Conservation (phyloP, 2,329 filamentous ascomycete genomes). For the Metarhizium anisopliae region DNA sequence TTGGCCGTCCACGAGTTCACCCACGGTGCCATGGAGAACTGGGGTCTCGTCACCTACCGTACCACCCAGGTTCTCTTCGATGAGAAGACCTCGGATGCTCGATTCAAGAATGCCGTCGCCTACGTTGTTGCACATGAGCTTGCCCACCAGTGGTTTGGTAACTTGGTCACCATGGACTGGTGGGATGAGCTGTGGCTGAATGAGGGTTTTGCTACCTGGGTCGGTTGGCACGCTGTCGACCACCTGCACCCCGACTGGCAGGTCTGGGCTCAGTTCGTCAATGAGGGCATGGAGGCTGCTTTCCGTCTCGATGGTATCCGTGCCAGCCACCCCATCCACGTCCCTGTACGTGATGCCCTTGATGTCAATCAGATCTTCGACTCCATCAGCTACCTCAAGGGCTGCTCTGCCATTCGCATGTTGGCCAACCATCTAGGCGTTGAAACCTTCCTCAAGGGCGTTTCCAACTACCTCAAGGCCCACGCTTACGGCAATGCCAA, state of each 20-base stretch:
- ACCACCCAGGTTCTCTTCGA: slow-evolving; percentile 96
- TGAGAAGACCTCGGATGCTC: slow-evolving; percentile 79
- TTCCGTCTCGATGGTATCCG: slow-evolving; percentile 85
- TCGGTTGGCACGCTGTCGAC: slow-evolving; percentile 88
- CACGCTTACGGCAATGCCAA: slow-evolving; percentile 87
- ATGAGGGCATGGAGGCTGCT: slow-evolving; percentile 86
- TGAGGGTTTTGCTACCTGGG: slow-evolving; percentile 97
- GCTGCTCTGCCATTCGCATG: slow-evolving; percentile 95
- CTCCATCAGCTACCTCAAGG: slow-evolving; percentile 92
- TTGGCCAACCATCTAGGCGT: slow-evolving; percentile 81
- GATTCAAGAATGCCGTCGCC: slow-evolving; percentile 87
- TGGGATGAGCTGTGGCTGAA: slow-evolving; percentile 92
- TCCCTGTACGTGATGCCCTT: slow-evolving; percentile 84
- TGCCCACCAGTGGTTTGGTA: slow-evolving; percentile 93
- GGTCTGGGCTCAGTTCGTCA: slow-evolving; percentile 95
- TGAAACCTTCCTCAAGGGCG: slow-evolving; percentile 82
- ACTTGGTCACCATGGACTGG: slow-evolving; percentile 95
- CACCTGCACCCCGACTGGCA: slow-evolving; percentile 95
- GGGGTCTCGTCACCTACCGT: slow-evolving; percentile 92
- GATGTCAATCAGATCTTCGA: slow-evolving; percentile 99
- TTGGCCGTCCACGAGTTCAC: slow-evolving; percentile 90
- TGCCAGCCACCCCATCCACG: slow-evolving; percentile 91
- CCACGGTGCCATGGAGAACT: slow-evolving; percentile 86
- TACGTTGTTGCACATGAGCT: slow-evolving; percentile 98
- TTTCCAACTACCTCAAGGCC: slow-evolving; percentile 79